Percentiles rank a stretch among this genome's conserved stretches.
Conservation (phyloP, 768 basidiomycete genomes). For the Trametes coccinea region DNA sequence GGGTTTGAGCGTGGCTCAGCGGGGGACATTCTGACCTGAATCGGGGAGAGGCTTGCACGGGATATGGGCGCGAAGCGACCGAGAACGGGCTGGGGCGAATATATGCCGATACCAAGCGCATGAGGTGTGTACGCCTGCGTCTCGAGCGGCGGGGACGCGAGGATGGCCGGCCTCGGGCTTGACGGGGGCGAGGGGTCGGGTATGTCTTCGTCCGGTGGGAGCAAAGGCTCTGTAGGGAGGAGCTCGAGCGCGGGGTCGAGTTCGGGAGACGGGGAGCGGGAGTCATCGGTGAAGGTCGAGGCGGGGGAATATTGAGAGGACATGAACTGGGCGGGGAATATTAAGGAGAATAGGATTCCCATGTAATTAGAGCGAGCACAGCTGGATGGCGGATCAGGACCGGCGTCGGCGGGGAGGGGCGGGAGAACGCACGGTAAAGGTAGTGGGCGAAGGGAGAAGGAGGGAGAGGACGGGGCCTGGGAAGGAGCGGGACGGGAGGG, state of each 20-base stretch:
- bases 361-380: constrained; percentile 25
- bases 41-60: constrained; percentile 19
- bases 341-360: constrained; percentile 33
- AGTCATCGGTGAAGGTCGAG: constrained; percentile 23
- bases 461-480: constrained; percentile 18
- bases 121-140: constrained; percentile 25
- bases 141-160: constrained; percentile 24
- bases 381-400: constrained; percentile 1
- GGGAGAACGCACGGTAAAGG: constrained; percentile 15
- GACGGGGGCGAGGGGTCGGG: constrained; percentile 17
- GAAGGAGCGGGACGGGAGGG: constrained; percentile 9
- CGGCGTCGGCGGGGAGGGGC: constrained; percentile 8
- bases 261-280: constrained; percentile 25
- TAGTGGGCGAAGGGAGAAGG: constrained; percentile 16
- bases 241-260: constrained; percentile 20
- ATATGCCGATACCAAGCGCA: constrained; percentile 29
- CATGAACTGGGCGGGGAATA: constrained; percentile 34
- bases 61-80: constrained; percentile 24
- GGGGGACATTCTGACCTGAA: constrained; percentile 21
- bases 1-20: constrained; percentile 21
- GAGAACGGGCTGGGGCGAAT: constrained; percentile 27
- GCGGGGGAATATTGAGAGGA: constrained; percentile 24
- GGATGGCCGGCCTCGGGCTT: constrained; percentile 5
- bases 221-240: constrained; percentile 1
- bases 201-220: constrained; percentile 11